phyloP scores from a whole-genome alignment of 805 yeast species.

The Tanozyma kutaoensis region DNA sequence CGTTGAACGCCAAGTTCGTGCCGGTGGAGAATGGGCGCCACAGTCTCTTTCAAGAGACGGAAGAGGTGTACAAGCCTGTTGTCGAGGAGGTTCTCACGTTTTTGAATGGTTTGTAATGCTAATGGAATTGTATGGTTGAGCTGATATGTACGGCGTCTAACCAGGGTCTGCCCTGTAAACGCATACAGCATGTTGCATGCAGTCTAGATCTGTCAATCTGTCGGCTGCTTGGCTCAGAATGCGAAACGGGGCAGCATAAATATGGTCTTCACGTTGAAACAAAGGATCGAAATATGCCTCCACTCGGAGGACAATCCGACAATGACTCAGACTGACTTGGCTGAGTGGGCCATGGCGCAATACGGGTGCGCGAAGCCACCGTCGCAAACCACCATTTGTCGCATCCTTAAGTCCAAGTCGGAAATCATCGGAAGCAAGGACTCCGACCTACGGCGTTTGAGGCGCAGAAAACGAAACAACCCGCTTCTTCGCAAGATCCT shows the following conservation, averaged over 20 bases:
- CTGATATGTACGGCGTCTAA: no score
- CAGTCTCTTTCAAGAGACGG: conserved; percentile 32
- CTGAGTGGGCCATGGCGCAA: conserved; percentile 46
- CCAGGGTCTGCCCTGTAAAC: no score
- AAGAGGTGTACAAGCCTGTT: conserved; percentile 21
- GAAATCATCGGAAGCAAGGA: conserved; percentile 37
- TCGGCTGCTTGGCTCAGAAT: no score
- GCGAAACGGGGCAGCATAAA: no score
- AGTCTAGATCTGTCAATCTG: no score
- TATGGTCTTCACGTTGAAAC: conserved; percentile 49
- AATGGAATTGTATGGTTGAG: no score
- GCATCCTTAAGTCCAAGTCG: conserved; percentile 44
- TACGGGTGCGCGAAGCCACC: conserved; percentile 42
- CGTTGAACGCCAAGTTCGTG: conserved; percentile 18
- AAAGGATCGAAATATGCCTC: conserved; percentile 53
- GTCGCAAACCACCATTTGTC: conserved; percentile 54
- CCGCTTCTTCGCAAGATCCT: conserved; percentile 42
- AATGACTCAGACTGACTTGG: conserved; percentile 56
- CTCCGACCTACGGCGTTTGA: conserved; percentile 34
- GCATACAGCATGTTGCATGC: no score
- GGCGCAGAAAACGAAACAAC: conserved; percentile 43
- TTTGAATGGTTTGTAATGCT: conserved; percentile 1
- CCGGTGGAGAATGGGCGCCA: conserved; percentile 26
- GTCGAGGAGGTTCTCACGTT: conserved; percentile 28
- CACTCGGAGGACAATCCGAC: conserved; percentile 56